phyloP scores from a whole-genome alignment of 2,329 filamentous ascomycete genomes.

The Nothopassalora personata region DNA sequence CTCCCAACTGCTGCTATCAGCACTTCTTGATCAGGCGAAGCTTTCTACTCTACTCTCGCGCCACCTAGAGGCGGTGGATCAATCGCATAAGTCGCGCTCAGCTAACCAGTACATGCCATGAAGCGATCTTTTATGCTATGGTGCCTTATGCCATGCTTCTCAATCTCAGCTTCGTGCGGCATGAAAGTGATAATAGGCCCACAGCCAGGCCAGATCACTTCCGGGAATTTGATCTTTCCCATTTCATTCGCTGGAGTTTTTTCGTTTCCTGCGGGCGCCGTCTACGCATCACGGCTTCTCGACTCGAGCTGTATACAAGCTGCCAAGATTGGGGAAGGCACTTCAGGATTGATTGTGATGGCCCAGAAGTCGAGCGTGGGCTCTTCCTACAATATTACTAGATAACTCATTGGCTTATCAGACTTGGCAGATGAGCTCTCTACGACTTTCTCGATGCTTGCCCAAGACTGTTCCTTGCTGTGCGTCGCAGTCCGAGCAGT shows the following conservation, averaged over 20 bases:
- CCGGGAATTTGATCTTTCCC: constrained; percentile 1
- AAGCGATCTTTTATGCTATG: not conserved
- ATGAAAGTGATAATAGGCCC: constrained; percentile 1
- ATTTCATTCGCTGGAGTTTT: not conserved
- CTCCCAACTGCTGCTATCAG: not conserved
- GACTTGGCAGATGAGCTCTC: no score
- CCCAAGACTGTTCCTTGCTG: no score
- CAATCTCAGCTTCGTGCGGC: constrained; percentile 5
- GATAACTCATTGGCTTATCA: no score
- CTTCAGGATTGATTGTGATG: not conserved
- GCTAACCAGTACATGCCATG: constrained; percentile 1
- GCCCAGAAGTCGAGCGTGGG: not conserved
- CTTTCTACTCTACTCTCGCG: not conserved
- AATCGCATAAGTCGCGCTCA: not conserved
- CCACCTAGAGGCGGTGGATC: not conserved
- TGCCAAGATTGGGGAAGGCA: not conserved
- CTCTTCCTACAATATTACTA: not conserved
- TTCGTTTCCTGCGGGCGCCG: not conserved
- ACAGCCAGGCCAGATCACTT: not conserved
- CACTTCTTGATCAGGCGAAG: not conserved
- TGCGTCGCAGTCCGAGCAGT: no score
- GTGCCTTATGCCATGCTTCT: not conserved
- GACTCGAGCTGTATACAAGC: not conserved
- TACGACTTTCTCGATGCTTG: no score
- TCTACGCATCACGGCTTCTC: not conserved